These are phyloP conservation scores for Pyrus bretschneideri DNA, from an alignment of 306 rosid species.

Conservation along the genomic window DNA sequence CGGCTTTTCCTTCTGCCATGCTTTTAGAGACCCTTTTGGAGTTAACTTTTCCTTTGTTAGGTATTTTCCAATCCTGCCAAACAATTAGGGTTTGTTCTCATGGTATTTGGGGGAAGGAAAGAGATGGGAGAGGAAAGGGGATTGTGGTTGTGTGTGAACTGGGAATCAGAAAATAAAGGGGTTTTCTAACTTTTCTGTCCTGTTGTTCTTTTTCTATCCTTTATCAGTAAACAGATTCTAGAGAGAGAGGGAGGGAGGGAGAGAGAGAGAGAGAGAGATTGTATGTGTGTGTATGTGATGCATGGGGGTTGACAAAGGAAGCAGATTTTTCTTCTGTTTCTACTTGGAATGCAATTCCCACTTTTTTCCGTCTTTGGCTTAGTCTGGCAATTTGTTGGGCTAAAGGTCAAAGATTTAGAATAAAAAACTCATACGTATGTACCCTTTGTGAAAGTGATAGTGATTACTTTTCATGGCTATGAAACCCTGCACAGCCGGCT, in stretches of 20 bases:
- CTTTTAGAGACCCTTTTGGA: slow-evolving; percentile 2
- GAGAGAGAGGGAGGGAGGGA: background rate
- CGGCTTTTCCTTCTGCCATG: background rate
- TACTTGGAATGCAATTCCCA: slow-evolving; percentile 25
- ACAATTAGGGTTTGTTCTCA: slow-evolving; percentile 9
- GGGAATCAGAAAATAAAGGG: slow-evolving; percentile 22
- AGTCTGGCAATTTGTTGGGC: slow-evolving; percentile 11
- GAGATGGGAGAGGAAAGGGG: background rate
- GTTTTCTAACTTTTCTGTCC: slow-evolving; percentile 33
- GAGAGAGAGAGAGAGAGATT: slow-evolving; percentile 8
- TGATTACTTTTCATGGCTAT: slow-evolving; percentile 2
- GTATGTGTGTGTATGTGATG: slow-evolving; percentile 17
- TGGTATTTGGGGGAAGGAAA: background rate
- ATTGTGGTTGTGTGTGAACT: slow-evolving; percentile 26
- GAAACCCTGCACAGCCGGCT: background rate
- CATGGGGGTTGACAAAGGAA: slow-evolving; percentile 65
- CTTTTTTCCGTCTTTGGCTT: slow-evolving; percentile 23
- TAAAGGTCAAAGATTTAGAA: slow-evolving; percentile 32
- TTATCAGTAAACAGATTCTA: slow-evolving; percentile 31
- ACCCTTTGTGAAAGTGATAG: slow-evolving; percentile 21
- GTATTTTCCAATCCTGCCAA: slow-evolving; percentile 43
- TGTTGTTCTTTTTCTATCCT: slow-evolving; percentile 20
- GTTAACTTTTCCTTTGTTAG: slow-evolving; percentile 7
- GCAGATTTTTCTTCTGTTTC: slow-evolving; percentile 26
- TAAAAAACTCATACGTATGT: slow-evolving; percentile 9